Evolutionary conservation across 352 stramenopile genomes (phyloP), one percentile per base, ranked within the genome.

Genomic region (Blastocystis sp.): DNA sequence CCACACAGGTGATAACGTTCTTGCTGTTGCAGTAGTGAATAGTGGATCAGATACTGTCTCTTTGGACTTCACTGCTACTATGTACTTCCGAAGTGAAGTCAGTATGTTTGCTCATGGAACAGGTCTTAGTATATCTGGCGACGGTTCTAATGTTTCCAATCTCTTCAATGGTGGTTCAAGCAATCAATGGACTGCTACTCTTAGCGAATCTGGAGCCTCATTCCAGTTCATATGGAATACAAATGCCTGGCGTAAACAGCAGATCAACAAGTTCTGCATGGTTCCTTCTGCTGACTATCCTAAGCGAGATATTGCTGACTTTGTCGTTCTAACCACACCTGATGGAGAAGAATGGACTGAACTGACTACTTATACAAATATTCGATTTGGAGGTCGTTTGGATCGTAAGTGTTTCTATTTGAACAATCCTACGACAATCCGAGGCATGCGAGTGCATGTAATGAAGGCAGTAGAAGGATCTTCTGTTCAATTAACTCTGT

Each of bases 211-310:
- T 35, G 14, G 58, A 19, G 39, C 14, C 4, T 32, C 7, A 6
- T 21, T 32, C 24, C 59, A 69, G 59, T 39, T 39, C 24, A 39
- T 39, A 11, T 69, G 59, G 59, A 32, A 2, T 3, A 14, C 3
- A 12, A 39, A 1, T 35, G 14, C 24, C 24, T 29, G 39, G 59
- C 14, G 14, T 19, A 69, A 43, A 39, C 16, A 35, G 59, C 59
- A 69, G 59, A 69, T 63, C 52, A 78, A 78, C 52, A 78, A 78
- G 52, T 78, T 63, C 24, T 78, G 67, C 14, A 27, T 78, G 14
- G 52, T 78, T 1, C 5, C 14, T 37, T 11, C 14, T 16, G 19
- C 14, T 3, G 67, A 54, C 14, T n/a, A 58, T 39, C 29, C 24
- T 37, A 32, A 37, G 14, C 27, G 14, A 21, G 67, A 78, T 39